Conservation (phyloP, 1,284 basidiomycete genomes). For the Ganoderma lucidum region DNA sequence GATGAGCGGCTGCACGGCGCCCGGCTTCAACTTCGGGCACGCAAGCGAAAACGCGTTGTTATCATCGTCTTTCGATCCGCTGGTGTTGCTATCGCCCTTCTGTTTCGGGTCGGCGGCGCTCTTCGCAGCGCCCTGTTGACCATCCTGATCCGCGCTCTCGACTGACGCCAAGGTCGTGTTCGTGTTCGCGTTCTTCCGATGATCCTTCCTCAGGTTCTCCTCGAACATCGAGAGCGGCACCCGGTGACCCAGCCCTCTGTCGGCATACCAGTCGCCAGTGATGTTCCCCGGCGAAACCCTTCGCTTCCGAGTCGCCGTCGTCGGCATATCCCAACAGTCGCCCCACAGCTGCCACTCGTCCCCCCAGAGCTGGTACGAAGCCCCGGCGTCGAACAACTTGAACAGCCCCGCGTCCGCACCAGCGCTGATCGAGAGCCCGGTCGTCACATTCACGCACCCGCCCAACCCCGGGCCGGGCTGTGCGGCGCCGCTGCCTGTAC, state of each 20-base stretch:
- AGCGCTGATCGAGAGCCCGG: not conserved
- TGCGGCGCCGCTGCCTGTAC: not conserved
- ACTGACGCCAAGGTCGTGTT: not conserved
- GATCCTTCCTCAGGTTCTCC: not conserved
- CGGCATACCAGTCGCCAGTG: not conserved
- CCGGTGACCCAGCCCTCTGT: not conserved
- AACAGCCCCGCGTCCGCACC: slow-evolving; percentile 6
- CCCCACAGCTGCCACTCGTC: slow-evolving; percentile 8
- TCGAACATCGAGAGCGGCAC: not conserved
- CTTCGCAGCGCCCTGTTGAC: not conserved
- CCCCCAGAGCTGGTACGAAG: not conserved
- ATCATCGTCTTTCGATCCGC: not conserved
- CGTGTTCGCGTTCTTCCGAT: not conserved
- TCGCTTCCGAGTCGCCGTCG: too few species aligned
- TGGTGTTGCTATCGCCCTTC: not conserved
- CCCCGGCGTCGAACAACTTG: not conserved
- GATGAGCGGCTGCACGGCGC: not conserved
- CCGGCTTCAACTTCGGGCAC: not conserved
- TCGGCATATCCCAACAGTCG: not conserved
- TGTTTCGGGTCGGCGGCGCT: not conserved
- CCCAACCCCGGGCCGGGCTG: not conserved
- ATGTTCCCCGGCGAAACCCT: too few species aligned
- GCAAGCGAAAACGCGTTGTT: not conserved
- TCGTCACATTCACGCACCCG: slow-evolving; percentile 7
- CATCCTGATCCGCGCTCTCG: not conserved